Evolutionary conservation across 2,329 filamentous ascomycete genomes (phyloP), one percentile per base, ranked within the genome.

Genomic region (Phialophora expanda): DNA sequence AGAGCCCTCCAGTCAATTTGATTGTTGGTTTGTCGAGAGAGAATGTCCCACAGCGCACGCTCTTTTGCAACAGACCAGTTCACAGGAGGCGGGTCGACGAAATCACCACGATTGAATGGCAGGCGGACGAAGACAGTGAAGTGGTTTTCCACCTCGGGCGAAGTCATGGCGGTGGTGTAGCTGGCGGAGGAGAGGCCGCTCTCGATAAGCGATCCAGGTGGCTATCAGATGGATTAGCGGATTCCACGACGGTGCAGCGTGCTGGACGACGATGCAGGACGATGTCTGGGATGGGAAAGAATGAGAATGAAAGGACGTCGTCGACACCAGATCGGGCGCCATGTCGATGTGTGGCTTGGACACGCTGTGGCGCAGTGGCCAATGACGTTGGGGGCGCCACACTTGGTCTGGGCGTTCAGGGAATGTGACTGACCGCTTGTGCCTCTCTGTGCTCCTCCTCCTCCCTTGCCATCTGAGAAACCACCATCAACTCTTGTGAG

Each of bases 51-150:
- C 17, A 99, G 80, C 9, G 88, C 88, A 66, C 92, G 90, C 75
- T 98, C 95, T 77, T 97, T 98, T 24, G 85, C 82, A 1, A 89
- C 85, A 78, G 93, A 89, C 95, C 95, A 99, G 77, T 92, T 87
- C 62, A 95, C 93, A 70, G 90, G 89, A 55, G 92, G 90, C 64
- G 95, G 95, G 78, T 99, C 94, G 68, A 93, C 86, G 80, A 99
- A 99, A 73, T 91, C 88, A 48, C 90, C 90, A 64, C 95, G 87
- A 41, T 90, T 87, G 74, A 97, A 96, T 26, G 95, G 95, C n/a
- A 98, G 85, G 69, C 93, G 86, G 69, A 99, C 87, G 74, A 96
- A 91, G 66, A 96, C 89, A 14, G 91, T 96, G 76, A 81, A 82
- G 63, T 78, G 74, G 41, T 72, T 66, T 62, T 75, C 71, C 41